Conservation (phyloP, 1,284 basidiomycete genomes). For the Pyrrhoderma lamaoense region DNA sequence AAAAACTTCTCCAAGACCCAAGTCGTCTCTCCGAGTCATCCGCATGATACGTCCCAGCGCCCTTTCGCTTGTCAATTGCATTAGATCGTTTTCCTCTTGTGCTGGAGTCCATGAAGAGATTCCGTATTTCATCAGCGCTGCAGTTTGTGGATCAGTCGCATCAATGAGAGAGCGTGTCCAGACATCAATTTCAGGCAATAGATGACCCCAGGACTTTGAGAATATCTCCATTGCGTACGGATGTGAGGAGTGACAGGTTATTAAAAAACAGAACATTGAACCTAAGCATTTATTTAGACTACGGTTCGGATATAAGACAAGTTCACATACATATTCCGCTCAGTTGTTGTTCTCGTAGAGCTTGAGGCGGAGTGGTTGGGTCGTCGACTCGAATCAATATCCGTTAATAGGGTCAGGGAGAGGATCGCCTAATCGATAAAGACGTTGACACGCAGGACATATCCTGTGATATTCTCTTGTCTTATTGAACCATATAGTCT, state of each 20-base stretch:
- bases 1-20: conserved; percentile 54
- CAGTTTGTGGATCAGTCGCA: conserved; percentile 22
- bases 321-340: conserved; percentile 64
- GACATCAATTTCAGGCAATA: conserved; percentile 60
- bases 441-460: conserved; percentile 66
- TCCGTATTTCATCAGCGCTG: conserved; percentile 13
- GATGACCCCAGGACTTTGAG: conserved; percentile 60
- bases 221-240: conserved; percentile 50
- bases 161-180: conserved; percentile 57
- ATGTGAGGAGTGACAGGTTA: conserved; percentile 46
- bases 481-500: conserved; percentile 84
- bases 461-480: conserved; percentile 58
- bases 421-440: conserved; percentile 60
- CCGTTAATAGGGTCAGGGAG: conserved; percentile 42
- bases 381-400: conserved; percentile 22
- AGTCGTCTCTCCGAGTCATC: conserved; percentile 67
- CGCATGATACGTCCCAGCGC: conserved; percentile 60
- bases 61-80: conserved; percentile 33
- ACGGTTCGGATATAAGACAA: background rate
- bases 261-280: conserved; percentile 66
- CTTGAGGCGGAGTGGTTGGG: conserved; percentile 33
- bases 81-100: conserved; percentile 15
- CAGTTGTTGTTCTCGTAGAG: conserved; percentile 55
- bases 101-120: conserved; percentile 7
- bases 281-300: conserved; percentile 33